Base-by-base conservation (phyloP, 2,329 filamentous ascomycete species). In the Fusarium sp. region DNA sequence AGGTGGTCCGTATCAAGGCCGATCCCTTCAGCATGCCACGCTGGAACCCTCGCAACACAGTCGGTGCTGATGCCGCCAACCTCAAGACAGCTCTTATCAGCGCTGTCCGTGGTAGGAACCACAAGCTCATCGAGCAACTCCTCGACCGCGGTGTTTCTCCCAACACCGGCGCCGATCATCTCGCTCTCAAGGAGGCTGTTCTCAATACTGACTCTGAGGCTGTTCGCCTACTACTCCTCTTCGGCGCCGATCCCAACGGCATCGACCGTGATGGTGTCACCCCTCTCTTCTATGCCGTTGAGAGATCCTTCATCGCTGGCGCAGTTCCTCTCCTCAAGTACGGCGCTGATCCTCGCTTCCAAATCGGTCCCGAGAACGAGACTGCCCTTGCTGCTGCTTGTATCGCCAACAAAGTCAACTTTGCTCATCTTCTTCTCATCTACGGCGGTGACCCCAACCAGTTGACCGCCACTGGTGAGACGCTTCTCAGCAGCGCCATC, bases 241-340 rank as follows among this genome's bases (percentile, higher is more conserved):
- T 87, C 65, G 85, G 86, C 1, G 86, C 85, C 1, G 83, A 88
- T 54, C 82, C 86, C n/a, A 88, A 89, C 69, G 76, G 78, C 4
- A 62, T 79, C 0, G 85, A 88, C 67, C 78, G 76, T 28, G 78
- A 84, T 18, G 83, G 84, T 26, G 72, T 83, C 34, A 86, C 84
- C 0, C 86, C 88, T 3, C 80, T 89, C 4, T 80, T 80, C 52
- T 83, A 77, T 16, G 83, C 82, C 0, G 84, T 84, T 4, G 86
- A 85, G 69, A 83, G 82, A 62, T 83, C 81, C 0, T 88, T 86
- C 73, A 74, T 86, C 40, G 85, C 86, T 23, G 88, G 84, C 4
- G 87, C 88, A 0, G 84, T 85, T 31, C 79, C 86, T 51, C 82
- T 92, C 6, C 82, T 90, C 68, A 89, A 90, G 77, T 91, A 91